Evolutionary conservation across 2,329 filamentous ascomycete genomes (phyloP), one percentile per base, ranked within the genome.

Genomic region (Xylaria sp.): DNA sequence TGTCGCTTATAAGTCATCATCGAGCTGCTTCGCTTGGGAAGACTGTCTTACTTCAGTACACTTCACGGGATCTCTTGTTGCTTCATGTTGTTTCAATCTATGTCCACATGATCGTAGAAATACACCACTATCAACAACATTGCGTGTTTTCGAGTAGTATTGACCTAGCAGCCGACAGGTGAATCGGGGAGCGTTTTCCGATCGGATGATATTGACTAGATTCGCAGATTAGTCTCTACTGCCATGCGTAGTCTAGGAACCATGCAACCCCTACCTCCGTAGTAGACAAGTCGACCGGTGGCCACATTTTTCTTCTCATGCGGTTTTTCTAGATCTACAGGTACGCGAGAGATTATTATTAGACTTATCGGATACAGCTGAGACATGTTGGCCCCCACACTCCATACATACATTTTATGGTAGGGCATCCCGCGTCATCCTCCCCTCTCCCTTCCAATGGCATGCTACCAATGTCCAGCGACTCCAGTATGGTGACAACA

Each of bases 381-480:
- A 60, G 48, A 63, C 39, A 50, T 51, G 41, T 34, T 60, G 25
- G 39, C 67, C 67, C 67, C 67, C 67, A 59, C 63, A 55, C 58
- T n/a, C 32, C 54, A 9, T 63, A 59, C 44, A 8, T 20, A 57
- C 51, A 34, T 56, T 32, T 25, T 46, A 23, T 37, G 44, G 56
- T 61, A 32, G 51, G 44, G 41, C 50, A 65, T 68, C 66, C 62
- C 54, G 60, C 62, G 44, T 41, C 52, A 50, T 41, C 25, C 23
- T 20, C 32, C n/a, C 20, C 18, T 13, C 18, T 32, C 58, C 63
- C n/a, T 18, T 32, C 58, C 63, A 63, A 62, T 58, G 23, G 32
- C 20, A 55, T 44, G 13, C 39, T 28, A 54, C 20, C 15, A 50
- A 44, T 34, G 15, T 18, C 18, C n/a, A n/a, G 13, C 25, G 63